phyloP scores from a whole-genome alignment of 2,329 filamentous ascomycete species.

The Diaporthe sp. region DNA sequence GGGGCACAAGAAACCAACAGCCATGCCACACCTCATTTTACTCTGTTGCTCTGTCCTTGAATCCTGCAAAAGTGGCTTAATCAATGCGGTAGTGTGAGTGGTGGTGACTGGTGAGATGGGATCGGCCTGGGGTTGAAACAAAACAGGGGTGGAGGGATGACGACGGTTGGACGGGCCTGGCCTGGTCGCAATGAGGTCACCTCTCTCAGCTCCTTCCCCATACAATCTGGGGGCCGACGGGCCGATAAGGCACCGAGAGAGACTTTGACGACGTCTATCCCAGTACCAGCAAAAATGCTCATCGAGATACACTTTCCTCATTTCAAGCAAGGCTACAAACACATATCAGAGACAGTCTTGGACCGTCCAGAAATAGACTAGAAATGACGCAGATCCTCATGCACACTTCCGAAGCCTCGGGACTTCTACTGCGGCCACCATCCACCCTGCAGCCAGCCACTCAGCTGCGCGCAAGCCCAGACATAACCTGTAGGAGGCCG shows the following conservation, averaged over 20 bases:
- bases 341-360: not conserved
- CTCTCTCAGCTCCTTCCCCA: not conserved
- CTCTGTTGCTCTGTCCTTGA: not conserved
- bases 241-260: not conserved
- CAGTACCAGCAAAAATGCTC: not conserved
- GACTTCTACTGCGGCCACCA: slow-evolving; percentile 12
- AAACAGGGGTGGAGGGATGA: slow-evolving; percentile 24
- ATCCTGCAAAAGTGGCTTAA: slow-evolving; percentile 21
- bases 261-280: not conserved
- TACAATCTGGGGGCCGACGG: not conserved
- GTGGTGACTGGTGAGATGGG: slow-evolving; percentile 22
- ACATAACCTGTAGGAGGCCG: slow-evolving; percentile 7
- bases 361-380: not conserved
- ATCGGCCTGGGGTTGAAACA: slow-evolving; percentile 30
- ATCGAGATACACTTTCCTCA: not conserved
- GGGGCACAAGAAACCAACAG: not conserved
- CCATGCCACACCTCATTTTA: slow-evolving; percentile 11
- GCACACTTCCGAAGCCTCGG: not conserved
- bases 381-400: slow-evolving; percentile 10
- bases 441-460: not conserved
- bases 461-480: slow-evolving; percentile 3
- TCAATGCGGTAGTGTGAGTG: not conserved
- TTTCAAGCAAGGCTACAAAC: not conserved
- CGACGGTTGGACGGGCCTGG: too few relatives aligned
- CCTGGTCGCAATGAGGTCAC: slow-evolving; percentile 27